Conservation (phyloP, 2,329 filamentous ascomycete genomes). For the Diaporthe vexans region DNA sequence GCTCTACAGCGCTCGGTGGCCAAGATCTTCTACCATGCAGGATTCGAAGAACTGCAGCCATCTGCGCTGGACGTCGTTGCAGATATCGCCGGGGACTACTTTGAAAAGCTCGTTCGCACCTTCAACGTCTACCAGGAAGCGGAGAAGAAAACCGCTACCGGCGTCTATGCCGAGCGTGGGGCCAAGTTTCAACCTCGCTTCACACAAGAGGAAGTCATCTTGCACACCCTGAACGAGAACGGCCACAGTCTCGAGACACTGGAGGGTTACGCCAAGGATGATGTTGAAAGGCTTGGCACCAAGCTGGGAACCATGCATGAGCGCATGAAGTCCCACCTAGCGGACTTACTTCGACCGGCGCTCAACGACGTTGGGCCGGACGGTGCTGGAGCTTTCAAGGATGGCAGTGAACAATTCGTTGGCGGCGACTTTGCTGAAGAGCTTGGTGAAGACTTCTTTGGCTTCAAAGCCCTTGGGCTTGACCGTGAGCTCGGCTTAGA, state of each 20-base stretch:
- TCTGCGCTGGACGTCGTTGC: constrained; percentile 92
- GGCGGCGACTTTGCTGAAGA: constrained; percentile 98
- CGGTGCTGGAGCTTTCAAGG: constrained; percentile 91
- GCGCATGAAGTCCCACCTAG: constrained; percentile 91
- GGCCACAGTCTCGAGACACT: constrained; percentile 86
- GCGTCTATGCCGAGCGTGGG: constrained; percentile 55
- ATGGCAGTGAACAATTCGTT: constrained; percentile 96
- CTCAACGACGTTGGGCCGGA: constrained; percentile 85
- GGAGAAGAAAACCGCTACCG: constrained; percentile 76
- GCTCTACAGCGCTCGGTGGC: constrained; percentile 91
- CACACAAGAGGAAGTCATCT: constrained; percentile 85
- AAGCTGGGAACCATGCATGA: constrained; percentile 91
- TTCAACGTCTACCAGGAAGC: constrained; percentile 87
- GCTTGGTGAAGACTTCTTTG: constrained; percentile 98
- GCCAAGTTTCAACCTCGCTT: constrained; percentile 74
- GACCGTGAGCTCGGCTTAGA: constrained; percentile 92
- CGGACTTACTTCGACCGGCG: constrained; percentile 93
- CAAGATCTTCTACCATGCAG: constrained; percentile 95
- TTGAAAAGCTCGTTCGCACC: constrained; percentile 84
- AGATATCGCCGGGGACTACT: constrained; percentile 90
- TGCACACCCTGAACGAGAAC: constrained; percentile 88
- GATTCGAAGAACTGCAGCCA: constrained; percentile 97
- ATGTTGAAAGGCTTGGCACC: constrained; percentile 85
- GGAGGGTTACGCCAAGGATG: constrained; percentile 91
- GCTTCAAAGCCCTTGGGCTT: constrained; percentile 94